phyloP scores from a whole-genome alignment of 805 yeast species.

The Sugiyamaella floridensis region DNA sequence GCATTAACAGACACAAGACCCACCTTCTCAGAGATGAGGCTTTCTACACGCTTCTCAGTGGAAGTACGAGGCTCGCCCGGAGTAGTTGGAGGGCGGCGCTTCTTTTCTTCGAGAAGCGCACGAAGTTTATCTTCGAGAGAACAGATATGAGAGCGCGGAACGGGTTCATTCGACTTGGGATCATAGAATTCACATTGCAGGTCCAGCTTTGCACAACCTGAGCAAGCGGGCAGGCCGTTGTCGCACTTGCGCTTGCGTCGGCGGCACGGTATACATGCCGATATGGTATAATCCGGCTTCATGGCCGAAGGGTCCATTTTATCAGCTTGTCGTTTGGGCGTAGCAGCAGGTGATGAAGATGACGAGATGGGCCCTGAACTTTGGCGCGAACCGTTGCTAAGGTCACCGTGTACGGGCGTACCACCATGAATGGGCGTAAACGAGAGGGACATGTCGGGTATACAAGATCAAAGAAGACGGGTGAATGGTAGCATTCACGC shows the following conservation, averaged over 20 bases:
- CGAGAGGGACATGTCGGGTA: too few relatives aligned
- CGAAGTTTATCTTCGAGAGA: conserved; percentile 4
- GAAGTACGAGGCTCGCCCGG: background rate
- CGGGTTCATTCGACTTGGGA: background rate
- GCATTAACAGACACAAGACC: conserved; percentile 10
- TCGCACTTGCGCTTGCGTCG: conserved; percentile 11
- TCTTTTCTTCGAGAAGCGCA: conserved; percentile 3
- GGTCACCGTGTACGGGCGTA: too few relatives aligned
- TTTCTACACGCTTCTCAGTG: conserved; percentile 9
- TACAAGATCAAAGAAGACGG: too few relatives aligned
- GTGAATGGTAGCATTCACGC: too few relatives aligned
- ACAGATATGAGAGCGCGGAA: conserved; percentile 8
- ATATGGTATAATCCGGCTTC: conserved; percentile 2
- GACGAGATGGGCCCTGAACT: too few relatives aligned
- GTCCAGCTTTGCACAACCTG: conserved; percentile 6
- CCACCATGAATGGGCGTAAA: too few relatives aligned
- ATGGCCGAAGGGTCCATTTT: background rate
- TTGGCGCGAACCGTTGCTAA: too few relatives aligned
- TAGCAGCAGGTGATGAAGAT: too few relatives aligned
- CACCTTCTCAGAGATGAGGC: conserved; percentile 6
- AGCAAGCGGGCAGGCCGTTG: conserved; percentile 7
- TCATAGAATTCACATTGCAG: conserved; percentile 9
- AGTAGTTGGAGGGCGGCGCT: background rate
- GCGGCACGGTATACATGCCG: conserved; percentile 8
- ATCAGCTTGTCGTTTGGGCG: too few relatives aligned